Evolutionary conservation across 805 yeast genomes (phyloP).

Genomic region (Nakazawaea pomicola): DNA sequence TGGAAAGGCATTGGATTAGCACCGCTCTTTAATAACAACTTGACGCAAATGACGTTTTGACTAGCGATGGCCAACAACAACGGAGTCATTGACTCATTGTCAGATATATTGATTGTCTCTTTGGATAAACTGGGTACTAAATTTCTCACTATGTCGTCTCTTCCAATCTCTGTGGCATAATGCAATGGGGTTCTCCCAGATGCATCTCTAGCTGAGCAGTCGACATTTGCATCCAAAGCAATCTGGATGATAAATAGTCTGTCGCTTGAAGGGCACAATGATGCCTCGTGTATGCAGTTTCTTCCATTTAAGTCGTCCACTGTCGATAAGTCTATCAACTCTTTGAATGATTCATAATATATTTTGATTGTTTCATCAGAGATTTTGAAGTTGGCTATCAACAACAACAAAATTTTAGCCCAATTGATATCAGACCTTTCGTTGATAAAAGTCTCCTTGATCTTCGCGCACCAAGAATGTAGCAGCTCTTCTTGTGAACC

Average conservation of each 20-base stretch:
- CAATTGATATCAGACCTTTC: slow-evolving; percentile 40
- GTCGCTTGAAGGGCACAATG: slow-evolving; percentile 23
- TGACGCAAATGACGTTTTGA: slow-evolving; percentile 52
- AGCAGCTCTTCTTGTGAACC: slow-evolving; percentile 1
- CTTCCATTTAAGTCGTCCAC: slow-evolving; percentile 72
- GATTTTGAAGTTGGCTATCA: slow-evolving; percentile 61
- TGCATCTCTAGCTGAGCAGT: slow-evolving; percentile 41
- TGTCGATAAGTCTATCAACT: slow-evolving; percentile 54
- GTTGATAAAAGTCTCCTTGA: slow-evolving; percentile 36
- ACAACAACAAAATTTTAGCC: slow-evolving; percentile 67
- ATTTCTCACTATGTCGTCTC: slow-evolving; percentile 34
- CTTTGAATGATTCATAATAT: slow-evolving; percentile 42
- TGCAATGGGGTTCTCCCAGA: slow-evolving; percentile 83
- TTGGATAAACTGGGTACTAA: slow-evolving; percentile 29
- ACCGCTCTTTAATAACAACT: slow-evolving; percentile 43
- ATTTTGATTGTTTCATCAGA: slow-evolving; percentile 55
- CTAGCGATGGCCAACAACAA: slow-evolving; percentile 72
- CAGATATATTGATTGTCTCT: slow-evolving; percentile 42
- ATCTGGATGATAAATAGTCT: slow-evolving; percentile 19
- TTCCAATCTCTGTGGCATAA: slow-evolving; percentile 67
- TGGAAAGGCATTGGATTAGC: slow-evolving; percentile 43
- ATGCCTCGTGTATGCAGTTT: slow-evolving; percentile 70
- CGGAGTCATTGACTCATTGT: slow-evolving; percentile 79
- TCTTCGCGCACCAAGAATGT: slow-evolving; percentile 36
- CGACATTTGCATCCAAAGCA: slow-evolving; percentile 17